Evolutionary conservation across 2,329 filamentous ascomycete genomes (phyloP), one percentile per base, ranked within the genome.

Genomic region (Scortechinia acanthostroma): DNA sequence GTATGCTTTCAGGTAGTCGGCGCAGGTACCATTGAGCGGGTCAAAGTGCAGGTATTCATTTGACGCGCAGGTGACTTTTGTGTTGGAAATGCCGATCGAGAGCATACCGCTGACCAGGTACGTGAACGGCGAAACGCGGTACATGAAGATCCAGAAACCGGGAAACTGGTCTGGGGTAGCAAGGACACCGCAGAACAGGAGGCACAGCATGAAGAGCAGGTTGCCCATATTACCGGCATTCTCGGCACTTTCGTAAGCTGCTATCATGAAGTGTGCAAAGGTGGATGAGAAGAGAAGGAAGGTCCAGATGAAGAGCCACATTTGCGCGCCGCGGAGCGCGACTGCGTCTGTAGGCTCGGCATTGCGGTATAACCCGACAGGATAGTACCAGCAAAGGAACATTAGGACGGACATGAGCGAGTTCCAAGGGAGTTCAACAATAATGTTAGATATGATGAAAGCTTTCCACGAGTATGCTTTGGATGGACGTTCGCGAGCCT

Each of bases 81-180:
- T 78, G 54, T 85, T 82, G 35, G 86, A 85, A 3, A 95, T 66
- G 2, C 78, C 87, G 1, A 76, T 77, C 0, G 83, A 74, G 0
- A 91, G 61, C 66, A 95, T 80, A 20, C 82, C 86, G 6, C 76
- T 74, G 21, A 91, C 78, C n/a, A 93, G 68, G 59, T 95, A 95
- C 0, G 86, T 91, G 53, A 95, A 86, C 0, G 90, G 89, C 0
- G 83, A 89, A 43, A 90, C 66, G 43, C 84, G 78, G 63, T 91
- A 91, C 82, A 90, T 87, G 70, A 89, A 89, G 53, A 84, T 81
- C 86, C 87, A 91, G 72, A 91, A 90, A 4, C 77, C 67, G 0
- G 87, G 86, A 23, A 91, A 73, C 2, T 65, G 60, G 2, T 65
- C 61, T 0, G 84, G 83, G 6, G 10, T 6, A 17, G 35, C 6